Evolutionary conservation across 352 stramenopile species (phyloP), one percentile per base, ranked within the genome.

Genomic region (Globisporangium ultimum): DNA sequence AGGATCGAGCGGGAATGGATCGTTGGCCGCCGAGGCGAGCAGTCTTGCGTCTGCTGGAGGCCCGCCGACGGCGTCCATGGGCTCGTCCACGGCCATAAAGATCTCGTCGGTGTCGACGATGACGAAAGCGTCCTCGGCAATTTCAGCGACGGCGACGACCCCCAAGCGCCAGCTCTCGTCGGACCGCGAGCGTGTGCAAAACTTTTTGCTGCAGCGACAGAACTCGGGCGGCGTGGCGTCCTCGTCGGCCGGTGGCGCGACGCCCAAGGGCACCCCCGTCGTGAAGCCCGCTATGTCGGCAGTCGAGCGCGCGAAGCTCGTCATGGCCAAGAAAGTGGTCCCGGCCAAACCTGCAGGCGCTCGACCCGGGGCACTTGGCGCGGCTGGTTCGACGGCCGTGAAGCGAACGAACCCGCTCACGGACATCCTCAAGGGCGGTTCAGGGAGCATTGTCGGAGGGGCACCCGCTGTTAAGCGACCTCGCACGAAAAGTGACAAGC

Each of bases 321-420:
- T 93, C 14, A 91, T 93, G 84, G 74, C 80, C 24, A 89, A 89
- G 61, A 93, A 91, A 63, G 60, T 78, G 3, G 68, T 53, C 0
- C 22, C 42, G 0, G 36, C 66, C 14, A 68, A 70, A 43, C 67
- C 67, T 8, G 64, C 61, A 47, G 66, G 58, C 32, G 5, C 58
- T 14, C 20, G 24, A 17, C 15, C 40, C 12, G 47, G 8, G 20
- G 38, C 20, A 11, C 32, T 59, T 22, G 24, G 40, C 9, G 42
- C 22, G 3, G n/a, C 28, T 34, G 38, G 41, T 11, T 58, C 71
- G 3, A 69, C 64, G 15, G 64, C 80, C 1, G 76, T 89, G 4
- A 93, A 91, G 63, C 76, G 82, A 32, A 74, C 74, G 24, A 93
- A 93, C 50, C 84, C 84, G 7, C 66, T 93, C 18, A 84, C 84